phyloP scores from a whole-genome alignment of 768 basidiomycete species.

The Galerina sulciceps region DNA sequence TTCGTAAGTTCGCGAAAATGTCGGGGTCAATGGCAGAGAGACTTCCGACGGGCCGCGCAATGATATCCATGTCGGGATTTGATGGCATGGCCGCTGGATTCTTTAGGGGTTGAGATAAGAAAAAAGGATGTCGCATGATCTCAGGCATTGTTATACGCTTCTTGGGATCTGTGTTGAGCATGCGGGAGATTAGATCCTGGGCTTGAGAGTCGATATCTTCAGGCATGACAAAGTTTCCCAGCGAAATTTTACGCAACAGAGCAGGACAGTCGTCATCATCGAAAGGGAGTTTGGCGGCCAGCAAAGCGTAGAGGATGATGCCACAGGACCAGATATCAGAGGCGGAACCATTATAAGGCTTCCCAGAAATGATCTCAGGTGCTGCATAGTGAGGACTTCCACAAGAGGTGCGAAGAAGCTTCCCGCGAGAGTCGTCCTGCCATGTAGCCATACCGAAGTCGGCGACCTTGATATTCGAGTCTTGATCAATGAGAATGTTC shows the following conservation, averaged over 20 bases:
- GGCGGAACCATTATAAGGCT: conserved; percentile 82
- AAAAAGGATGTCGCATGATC: conserved; percentile 83
- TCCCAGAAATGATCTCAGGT: conserved; percentile 86
- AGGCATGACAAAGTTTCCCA: conserved; percentile 78
- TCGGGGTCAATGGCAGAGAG: conserved; percentile 80
- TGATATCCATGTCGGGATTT: conserved; percentile 62
- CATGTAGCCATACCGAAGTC: conserved; percentile 99
- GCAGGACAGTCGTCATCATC: conserved; percentile 83
- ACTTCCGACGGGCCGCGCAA: conserved; percentile 69
- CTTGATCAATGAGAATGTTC: conserved; percentile 84
- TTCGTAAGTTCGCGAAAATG: conserved; percentile 87
- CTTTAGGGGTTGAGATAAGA: conserved; percentile 56
- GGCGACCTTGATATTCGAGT: conserved; percentile 90
- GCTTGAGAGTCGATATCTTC: conserved; percentile 68
- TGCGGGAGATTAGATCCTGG: conserved; percentile 75
- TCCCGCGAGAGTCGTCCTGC: conserved; percentile 60
- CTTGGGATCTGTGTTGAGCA: conserved; percentile 78
- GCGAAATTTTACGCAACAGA: conserved; percentile 81
- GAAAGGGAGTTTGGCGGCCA: conserved; percentile 88
- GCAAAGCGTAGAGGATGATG: conserved; percentile 88
- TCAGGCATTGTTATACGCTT: conserved; percentile 83
- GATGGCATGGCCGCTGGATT: conserved; percentile 39
- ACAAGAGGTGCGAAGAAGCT: conserved; percentile 79
- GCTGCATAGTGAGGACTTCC: conserved; percentile 96
- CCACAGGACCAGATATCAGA: conserved; percentile 98